Evolutionary conservation across 371 early-diverging fungal genomes (phyloP).

Genomic region (Smittium mucronatum): DNA sequence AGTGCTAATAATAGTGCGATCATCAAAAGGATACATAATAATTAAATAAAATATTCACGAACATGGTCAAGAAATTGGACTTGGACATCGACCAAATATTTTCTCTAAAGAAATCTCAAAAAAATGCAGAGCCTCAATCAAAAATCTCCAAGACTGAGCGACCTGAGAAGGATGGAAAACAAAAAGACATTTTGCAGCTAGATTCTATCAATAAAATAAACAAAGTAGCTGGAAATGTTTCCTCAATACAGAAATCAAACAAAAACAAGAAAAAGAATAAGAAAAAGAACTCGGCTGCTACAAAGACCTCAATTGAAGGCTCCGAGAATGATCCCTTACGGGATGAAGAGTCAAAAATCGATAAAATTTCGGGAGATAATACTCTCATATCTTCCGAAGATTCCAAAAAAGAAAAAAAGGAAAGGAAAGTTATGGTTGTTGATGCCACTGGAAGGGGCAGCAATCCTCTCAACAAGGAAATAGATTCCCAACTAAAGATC

Average conservation of each 20-base stretch:
- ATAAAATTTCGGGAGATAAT: not conserved
- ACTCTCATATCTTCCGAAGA: not conserved
- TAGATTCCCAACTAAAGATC: conserved; percentile 12
- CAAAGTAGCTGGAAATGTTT: not conserved
- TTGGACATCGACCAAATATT: not conserved
- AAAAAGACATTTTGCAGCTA: no score
- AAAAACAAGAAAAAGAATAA: not conserved
- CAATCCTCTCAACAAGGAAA: not conserved
- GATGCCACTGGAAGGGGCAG: conserved; percentile 23
- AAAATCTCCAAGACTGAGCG: no score
- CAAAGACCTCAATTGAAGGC: not conserved
- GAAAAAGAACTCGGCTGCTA: not conserved
- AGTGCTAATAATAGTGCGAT: no score
- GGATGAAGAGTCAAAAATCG: not conserved
- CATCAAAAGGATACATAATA: no score
- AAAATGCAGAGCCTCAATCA: no score
- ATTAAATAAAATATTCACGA: no score
- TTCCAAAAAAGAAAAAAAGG: not conserved
- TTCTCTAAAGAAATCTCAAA: not conserved
- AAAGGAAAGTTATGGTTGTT: conserved; percentile 18
- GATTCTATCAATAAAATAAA: no score
- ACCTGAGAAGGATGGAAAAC: no score
- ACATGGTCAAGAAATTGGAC: not conserved
- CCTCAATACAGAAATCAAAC: not conserved
- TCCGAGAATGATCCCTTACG: not conserved